Conservation (phyloP, 2,329 filamentous ascomycete species). For the Calonectria pteridis region DNA sequence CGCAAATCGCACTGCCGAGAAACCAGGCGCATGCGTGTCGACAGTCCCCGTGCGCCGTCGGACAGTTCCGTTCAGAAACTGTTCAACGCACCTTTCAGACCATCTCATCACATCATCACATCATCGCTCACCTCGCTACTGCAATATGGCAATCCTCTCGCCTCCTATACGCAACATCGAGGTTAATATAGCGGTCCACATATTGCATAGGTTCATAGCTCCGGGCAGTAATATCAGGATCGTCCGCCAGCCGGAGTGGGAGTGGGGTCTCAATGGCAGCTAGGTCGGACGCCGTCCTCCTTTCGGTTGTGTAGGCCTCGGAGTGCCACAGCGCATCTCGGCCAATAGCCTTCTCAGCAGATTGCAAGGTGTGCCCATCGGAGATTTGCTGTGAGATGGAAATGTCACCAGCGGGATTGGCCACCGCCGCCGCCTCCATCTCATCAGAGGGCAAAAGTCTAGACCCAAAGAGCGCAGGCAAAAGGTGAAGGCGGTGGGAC, state of each 20-base stretch:
- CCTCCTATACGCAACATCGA: constrained; percentile 17
- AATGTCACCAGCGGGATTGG: neutral
- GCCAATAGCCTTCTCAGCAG: neutral
- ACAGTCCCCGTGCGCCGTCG: neutral
- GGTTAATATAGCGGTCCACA: constrained; percentile 18
- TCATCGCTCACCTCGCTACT: constrained; percentile 17
- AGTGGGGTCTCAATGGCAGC: constrained; percentile 7
- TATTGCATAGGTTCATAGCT: neutral
- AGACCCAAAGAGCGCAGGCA: neutral
- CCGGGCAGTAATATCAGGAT: constrained; percentile 15
- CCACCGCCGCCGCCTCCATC: neutral
- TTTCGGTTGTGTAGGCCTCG: constrained; percentile 6
- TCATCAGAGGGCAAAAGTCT: neutral
- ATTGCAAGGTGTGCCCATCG: neutral
- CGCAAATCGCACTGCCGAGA: constrained; percentile 26
- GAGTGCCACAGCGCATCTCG: neutral
- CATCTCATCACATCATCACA: constrained; percentile 8
- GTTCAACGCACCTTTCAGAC: constrained; percentile 16
- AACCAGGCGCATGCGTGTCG: neutral
- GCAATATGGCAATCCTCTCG: neutral
- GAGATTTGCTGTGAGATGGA: neutral
- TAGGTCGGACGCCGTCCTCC: constrained; percentile 9
- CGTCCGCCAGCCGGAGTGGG: constrained; percentile 1
- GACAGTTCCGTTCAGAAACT: neutral
- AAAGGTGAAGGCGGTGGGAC: neutral